Evolutionary conservation across 371 early-diverging fungal species (phyloP), one percentile per base, ranked within the genome.

Genomic region (Mortierella polycephala): DNA sequence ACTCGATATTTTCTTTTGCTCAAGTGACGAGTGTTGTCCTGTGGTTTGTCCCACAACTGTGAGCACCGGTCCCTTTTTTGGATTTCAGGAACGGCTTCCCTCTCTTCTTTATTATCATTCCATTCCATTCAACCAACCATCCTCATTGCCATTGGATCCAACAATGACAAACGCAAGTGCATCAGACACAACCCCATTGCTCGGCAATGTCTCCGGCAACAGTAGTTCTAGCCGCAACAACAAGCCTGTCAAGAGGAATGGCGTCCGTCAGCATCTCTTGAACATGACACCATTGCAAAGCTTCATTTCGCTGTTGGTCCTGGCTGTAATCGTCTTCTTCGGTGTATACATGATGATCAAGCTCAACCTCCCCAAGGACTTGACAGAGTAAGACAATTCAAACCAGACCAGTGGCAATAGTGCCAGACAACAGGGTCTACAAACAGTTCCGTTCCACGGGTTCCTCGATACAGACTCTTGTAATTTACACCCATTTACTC

Each of bases 141-240:
- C 30, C 30, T 30, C 30, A 30, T 30, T 30, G 30, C 30, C 30
- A 30, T 30, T 30, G 30, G 30, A 30, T 30, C 30, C 30, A 30
- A 49, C 16, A 20, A 64, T 62, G 60, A 40, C 64, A 10, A 55
- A 51, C 23, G 57, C 66, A 51, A 40, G 14, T 39, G 51, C 47
- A 8, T 53, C 46, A 14, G 77, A 77, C 55, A 71, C 69, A 11
- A 72, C 77, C 30, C 77, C 77, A 39, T 77, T 77, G 72, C 77
- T 77, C 65, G 42, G 52, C 67, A 64, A 61, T 57, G 66, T 51
- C 51, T 9, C 51, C 20, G 18, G 12, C 23, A 50, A 59, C n/a
- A 14, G 54, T n/a, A n/a, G 37, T 0, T 47, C 55, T 30, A 30
- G 30, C 4, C 30, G 30, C 18, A 45, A 21, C 60, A 55, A 23